Conservation (phyloP, 1,139 yeast genomes). For the Debaryomycetaceae sp. region DNA sequence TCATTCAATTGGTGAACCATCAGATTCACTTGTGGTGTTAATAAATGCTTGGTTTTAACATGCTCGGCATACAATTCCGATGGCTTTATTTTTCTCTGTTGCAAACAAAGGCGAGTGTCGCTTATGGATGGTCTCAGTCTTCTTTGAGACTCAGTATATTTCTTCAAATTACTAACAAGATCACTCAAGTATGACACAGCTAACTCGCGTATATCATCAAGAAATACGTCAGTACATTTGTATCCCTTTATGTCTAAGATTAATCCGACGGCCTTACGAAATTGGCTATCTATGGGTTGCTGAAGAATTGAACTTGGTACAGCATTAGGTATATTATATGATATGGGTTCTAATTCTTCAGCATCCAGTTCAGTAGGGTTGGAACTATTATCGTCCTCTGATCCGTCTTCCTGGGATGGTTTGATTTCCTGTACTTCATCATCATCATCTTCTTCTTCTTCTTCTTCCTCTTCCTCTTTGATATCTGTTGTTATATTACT, state of each 20-base stretch:
- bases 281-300: conserved; percentile 31
- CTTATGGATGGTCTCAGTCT: conserved; percentile 55
- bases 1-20: conserved; percentile 7
- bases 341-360: not conserved
- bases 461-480: not conserved
- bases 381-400: not conserved
- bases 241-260: conserved; percentile 36
- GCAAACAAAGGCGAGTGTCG: conserved; percentile 53
- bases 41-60: conserved; percentile 16
- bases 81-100: conserved; percentile 44
- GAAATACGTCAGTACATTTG: conserved; percentile 38
- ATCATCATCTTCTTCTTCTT: not conserved
- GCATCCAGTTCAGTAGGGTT: not conserved
- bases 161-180: conserved; percentile 46
- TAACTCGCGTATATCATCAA: conserved; percentile 45
- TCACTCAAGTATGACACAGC: conserved; percentile 51
- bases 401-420: not conserved
- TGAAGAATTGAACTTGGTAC: not conserved
- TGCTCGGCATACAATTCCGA: conserved; percentile 44
- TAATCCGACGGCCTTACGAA: conserved; percentile 32
- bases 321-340: not conserved
- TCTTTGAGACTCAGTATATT: conserved; percentile 65
- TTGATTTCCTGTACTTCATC: not conserved
- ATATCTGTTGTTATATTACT: not conserved
- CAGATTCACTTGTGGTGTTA: conserved; percentile 1